Percentiles rank a stretch among this genome's conserved stretches.
Evolutionary conservation across 257 asterid genomes (phyloP).

Genomic region (Haberlea rhodopensis): DNA sequence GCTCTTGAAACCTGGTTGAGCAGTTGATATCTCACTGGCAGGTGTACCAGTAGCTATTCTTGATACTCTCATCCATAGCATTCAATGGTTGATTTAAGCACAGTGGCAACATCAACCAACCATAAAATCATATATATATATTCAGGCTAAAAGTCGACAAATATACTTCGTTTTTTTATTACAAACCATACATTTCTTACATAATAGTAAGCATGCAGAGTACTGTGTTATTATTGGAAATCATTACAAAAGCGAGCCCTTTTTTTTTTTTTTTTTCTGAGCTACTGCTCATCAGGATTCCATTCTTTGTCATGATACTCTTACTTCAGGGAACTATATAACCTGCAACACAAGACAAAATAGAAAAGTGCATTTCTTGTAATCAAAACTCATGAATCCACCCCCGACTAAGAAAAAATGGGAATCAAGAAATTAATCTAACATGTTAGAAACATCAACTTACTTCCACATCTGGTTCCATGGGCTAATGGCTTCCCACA

Average conservation of each 20-base stretch:
- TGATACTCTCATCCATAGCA: too few species aligned
- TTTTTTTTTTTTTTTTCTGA: too few species aligned
- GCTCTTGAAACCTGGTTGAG: too few species aligned
- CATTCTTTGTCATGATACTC: not conserved
- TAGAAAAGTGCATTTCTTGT: too few species aligned
- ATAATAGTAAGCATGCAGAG: not conserved
- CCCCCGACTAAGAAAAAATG: not conserved
- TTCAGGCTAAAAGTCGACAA: not conserved
- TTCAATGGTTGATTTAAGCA: too few species aligned
- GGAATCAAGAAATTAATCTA: not conserved
- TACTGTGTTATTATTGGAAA: not conserved
- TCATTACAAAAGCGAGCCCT: not conserved
- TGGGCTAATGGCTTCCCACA: conserved; percentile 54
- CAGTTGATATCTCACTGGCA: too few species aligned
- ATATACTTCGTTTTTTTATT: not conserved
- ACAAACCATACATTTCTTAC: not conserved
- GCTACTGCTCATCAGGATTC: not conserved
- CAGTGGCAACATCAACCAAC: too few species aligned
- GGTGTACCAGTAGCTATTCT: too few species aligned
- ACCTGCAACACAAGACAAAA: conserved; percentile 36
- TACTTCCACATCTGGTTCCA: conserved; percentile 68
- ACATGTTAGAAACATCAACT: conserved; percentile 2
- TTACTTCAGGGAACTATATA: conserved; percentile 37
- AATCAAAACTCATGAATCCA: too few species aligned
- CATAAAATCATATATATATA: too few species aligned